Base-by-base conservation (phyloP, 352 stramenopile species). In the Chrysophaeum taylorii region DNA sequence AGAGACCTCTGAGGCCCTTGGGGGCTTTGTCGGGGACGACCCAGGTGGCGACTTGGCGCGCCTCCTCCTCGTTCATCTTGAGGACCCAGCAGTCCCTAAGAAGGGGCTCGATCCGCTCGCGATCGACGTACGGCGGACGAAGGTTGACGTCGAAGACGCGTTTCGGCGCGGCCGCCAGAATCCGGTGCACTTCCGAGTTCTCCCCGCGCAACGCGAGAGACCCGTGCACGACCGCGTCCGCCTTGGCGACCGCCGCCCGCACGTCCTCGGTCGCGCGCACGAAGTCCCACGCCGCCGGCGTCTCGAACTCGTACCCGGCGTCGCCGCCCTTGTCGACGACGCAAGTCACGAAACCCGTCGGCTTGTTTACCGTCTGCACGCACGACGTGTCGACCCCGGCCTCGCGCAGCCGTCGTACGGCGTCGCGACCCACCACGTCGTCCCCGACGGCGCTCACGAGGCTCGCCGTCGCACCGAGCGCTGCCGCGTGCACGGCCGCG, bases 31-130 rank as follows among this genome's bases (percentile, higher is more conserved):
- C 29, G 43, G 70, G 36, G 54, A 50, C 70, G 48, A 69, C 75
- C 73, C 73, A 79, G 57, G 57, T n/a, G 61, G 76, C 70, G 25
- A 81, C 21, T 42, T 70, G 62, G 1, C 23, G 31, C 9, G 79
- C 41, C 63, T 81, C 76, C 27, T 81, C 76, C 64, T 81, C 76
- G 45, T 81, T 81, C 54, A 81, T 60, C 60, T 81, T 81, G 0
- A 81, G 43, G n/a, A 81, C 25, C 38, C 35, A 68, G 16, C 27
- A 29, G 38, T 31, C n/a, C 53, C 21, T 2, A 33, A 57, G 23
- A 12, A 50, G n/a, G 7, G 29, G 25, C 38, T 31, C 73, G 73
- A 43, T 71, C 62, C 27, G 57, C 52, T 64, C 78, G 60, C 21
- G 50, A n/a, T n/a, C n/a, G n/a, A n/a, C n/a, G n/a, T n/a, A n/a